Evolutionary conservation across 331 rosid species (phyloP), one percentile per base, ranked within the genome.

Genomic region (Malus hybrid): DNA sequence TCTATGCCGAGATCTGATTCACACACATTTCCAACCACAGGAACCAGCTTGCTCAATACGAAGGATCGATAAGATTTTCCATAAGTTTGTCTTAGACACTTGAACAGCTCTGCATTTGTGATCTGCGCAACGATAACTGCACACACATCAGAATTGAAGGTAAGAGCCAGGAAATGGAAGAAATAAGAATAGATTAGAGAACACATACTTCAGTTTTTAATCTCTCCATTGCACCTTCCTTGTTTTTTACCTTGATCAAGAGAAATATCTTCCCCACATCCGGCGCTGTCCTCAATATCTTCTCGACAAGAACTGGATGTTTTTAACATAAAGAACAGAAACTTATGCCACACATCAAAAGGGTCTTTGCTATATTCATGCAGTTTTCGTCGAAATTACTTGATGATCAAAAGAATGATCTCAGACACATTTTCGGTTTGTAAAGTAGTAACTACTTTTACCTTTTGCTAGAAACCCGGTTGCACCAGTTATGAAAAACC

Each of bases 391-490:
- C 13, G 13, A 42, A 42, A 42, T 10, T 3, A 10, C 46, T 42
- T 42, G 46, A 9, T 3, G 11, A 63, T 48, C 28, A 57, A 20
- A 61, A 33, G 11, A 5, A 36, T 34, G 67, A 33, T 29, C 34
- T 22, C 5, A 15, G 27, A 20, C 61, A 39, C 44, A 67, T 48
- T 48, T 46, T 15, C 46, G 0, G 46, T 39, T 39, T 39, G 12
- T 39, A 3, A 36, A 8, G 11, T 42, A 42, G 46, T 42, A 42
- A 42, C 0, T 42, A 10, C 0, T 10, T 8, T 16, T 67, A 91
- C 99, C 97, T 86, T 94, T 94, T 1, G 92, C 99, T 14, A 94
- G 97, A 87, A 94, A 94, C 7, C 99, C 99, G 34, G 97, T 94
- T 62, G 90, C 91, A 19, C 99, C 97, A 72, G 99, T 94, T 31